Percentiles rank a stretch among this genome's conserved stretches.
Conservation (phyloP, 139 green algal species). For the Picochlorum sp. region DNA sequence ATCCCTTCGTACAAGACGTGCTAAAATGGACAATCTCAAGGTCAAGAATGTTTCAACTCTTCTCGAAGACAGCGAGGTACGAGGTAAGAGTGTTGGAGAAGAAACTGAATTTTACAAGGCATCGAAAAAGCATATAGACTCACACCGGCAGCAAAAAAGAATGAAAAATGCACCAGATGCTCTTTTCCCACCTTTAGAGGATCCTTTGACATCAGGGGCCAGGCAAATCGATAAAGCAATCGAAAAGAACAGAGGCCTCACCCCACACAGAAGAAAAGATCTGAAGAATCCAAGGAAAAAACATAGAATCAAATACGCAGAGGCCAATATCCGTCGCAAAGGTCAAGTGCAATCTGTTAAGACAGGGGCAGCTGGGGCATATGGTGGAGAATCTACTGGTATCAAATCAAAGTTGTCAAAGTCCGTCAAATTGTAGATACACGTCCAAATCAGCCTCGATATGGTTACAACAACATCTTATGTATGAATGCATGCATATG, state of each 20-base stretch:
- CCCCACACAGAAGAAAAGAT: slow-evolving; percentile 82
- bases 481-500: too few species aligned
- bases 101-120: slow-evolving; percentile 66
- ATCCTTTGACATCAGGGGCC: slow-evolving; percentile 28
- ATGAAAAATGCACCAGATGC: slow-evolving; percentile 17
- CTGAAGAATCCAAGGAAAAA: slow-evolving; percentile 89
- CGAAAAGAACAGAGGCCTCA: slow-evolving; percentile 92
- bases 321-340: slow-evolving; percentile 70
- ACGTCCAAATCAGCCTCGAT: too few species aligned
- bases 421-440: slow-evolving; percentile 34
- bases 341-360: slow-evolving; percentile 73
- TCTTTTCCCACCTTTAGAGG: slow-evolving; percentile 40
- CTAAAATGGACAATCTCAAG: slow-evolving; percentile 48
- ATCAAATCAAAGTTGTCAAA: slow-evolving; percentile 84
- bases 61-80: slow-evolving; percentile 4
- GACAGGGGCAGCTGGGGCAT: slow-evolving; percentile 26
- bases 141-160: slow-evolving; percentile 46
- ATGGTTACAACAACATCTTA: too few species aligned
- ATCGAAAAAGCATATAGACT: slow-evolving; percentile 16
- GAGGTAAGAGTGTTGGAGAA: slow-evolving; percentile 15
- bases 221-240: slow-evolving; percentile 69
- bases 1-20: slow-evolving; percentile 59
- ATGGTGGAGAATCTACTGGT: slow-evolving; percentile 88
- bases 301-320: slow-evolving; percentile 62
- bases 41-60: slow-evolving; percentile 24